phyloP scores from a whole-genome alignment of 495 filamentous ascomycete species.

The Xylaria castorea region DNA sequence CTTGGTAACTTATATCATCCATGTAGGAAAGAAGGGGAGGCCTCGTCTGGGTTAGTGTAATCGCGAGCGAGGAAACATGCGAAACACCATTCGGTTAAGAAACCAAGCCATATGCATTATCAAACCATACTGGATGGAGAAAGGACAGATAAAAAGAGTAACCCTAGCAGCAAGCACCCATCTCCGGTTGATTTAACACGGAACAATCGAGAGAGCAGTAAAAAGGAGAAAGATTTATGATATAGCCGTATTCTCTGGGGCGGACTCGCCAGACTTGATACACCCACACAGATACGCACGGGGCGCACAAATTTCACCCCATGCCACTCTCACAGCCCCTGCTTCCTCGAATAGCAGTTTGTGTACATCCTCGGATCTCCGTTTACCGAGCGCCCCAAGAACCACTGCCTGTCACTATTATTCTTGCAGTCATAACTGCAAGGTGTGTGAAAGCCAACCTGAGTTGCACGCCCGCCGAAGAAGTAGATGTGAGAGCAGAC shows the following conservation, averaged over 20 bases:
- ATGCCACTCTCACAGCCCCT: conserved; percentile 26
- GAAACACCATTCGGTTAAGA: background rate
- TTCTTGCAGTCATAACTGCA: conserved; percentile 35
- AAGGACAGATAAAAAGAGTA: conserved; percentile 45
- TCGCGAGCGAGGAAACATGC: background rate
- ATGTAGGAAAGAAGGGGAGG: background rate
- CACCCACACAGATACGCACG: conserved; percentile 39
- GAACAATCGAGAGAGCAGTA: conserved; percentile 42
- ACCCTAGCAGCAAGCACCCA: conserved; percentile 43
- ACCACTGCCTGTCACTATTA: conserved; percentile 40
- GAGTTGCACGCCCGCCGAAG: conserved; percentile 42
- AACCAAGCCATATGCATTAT: conserved; percentile 44
- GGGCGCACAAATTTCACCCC: conserved; percentile 29
- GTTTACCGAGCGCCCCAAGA: conserved; percentile 37
- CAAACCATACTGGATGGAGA: conserved; percentile 43
- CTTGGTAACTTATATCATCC: background rate
- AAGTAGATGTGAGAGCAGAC: conserved; percentile 40
- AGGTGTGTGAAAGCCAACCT: conserved; percentile 41
- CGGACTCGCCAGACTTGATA: conserved; percentile 47
- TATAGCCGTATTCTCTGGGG: conserved; percentile 49
- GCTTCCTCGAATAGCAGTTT: conserved; percentile 38
- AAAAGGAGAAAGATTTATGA: conserved; percentile 47
- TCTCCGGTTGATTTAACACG: conserved; percentile 43
- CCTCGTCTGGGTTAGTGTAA: background rate
- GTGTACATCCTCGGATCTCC: conserved; percentile 34